Base-by-base conservation (phyloP, 2,329 filamentous ascomycete species). In the Alternaria sp. region DNA sequence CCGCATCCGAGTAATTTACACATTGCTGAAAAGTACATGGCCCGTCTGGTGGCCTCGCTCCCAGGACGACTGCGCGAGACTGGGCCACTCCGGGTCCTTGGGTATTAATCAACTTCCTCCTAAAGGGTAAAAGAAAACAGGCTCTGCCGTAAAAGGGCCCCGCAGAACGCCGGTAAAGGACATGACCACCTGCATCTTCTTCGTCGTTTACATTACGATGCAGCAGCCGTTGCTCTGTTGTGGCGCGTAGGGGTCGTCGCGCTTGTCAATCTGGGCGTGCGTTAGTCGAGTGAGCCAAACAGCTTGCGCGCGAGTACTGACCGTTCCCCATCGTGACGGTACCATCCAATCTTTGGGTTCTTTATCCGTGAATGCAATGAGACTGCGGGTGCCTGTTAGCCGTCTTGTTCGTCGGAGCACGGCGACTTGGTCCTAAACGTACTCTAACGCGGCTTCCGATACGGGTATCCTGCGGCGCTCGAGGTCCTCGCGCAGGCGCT, bases 281-380 rank as follows among this genome's bases (percentile, higher is more conserved):
- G 73, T 78, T 61, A 79, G 75, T 62, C 58, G 54, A 45, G 49
- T 56, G 47, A 46, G 15, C 15, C 4, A 15, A 26, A 12, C 33
- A 20, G 20, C 41, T 10, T 15, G 18, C 5, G 55, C 26, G 59
- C n/a, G 28, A 18, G 12, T 43, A 79, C 84, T 71, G 84, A 90
- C 88, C 65, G 90, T 88, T 72, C 95, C 95, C 96, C 96, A 99
- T 81, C 96, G 92, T 58, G 94, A 97, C 55, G 94, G 94, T 61
- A 98, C 94, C 96, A 99, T 98, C 85, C 97, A 98, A 82, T 99
- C 96, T 82, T 95, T 92, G 74, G 96, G 97, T 82, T 86, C 84
- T 72, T 93, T 94, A 83, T 97, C 97, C 84, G 95, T 98, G 85
- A 98, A 98, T 74, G 93, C 92, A 81, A 98, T 98, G 81, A 98